phyloP scores from a whole-genome alignment of 2,329 filamentous ascomycete genomes.

The Beauveria sp. region DNA sequence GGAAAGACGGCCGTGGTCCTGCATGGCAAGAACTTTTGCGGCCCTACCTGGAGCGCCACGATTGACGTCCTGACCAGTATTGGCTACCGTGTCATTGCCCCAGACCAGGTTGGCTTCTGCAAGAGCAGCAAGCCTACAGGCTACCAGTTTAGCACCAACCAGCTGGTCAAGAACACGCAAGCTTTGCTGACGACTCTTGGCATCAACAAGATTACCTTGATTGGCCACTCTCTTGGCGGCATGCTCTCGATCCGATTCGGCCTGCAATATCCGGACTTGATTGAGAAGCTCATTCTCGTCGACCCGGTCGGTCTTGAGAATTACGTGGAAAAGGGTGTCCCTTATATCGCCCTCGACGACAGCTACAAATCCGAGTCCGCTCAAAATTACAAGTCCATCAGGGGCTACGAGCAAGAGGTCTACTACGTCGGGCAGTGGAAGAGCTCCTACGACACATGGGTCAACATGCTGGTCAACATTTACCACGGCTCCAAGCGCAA shows the following conservation, averaged over 20 bases:
- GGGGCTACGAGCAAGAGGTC: slow-evolving; percentile 37
- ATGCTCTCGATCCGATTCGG: slow-evolving; percentile 46
- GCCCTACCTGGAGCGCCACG: slow-evolving; percentile 43
- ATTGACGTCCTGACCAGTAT: slow-evolving; percentile 31
- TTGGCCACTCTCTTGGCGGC: slow-evolving; percentile 49
- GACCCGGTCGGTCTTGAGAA: slow-evolving; percentile 48
- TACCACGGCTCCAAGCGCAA: slow-evolving; percentile 37
- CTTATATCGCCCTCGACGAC: slow-evolving; percentile 36
- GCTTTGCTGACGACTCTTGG: slow-evolving; percentile 37
- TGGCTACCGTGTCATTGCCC: slow-evolving; percentile 45
- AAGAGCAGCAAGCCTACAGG: slow-evolving; percentile 43
- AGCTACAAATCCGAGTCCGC: slow-evolving; percentile 29
- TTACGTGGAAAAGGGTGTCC: slow-evolving; percentile 42
- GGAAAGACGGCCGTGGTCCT: slow-evolving; percentile 39
- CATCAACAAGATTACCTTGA: slow-evolving; percentile 36
- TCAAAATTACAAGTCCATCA: slow-evolving; percentile 37
- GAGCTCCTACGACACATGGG: slow-evolving; percentile 44
- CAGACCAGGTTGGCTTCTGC: slow-evolving; percentile 51
- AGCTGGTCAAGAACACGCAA: slow-evolving; percentile 43
- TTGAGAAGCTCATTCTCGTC: slow-evolving; percentile 38
- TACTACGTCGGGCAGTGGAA: slow-evolving; percentile 44
- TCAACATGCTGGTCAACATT: slow-evolving; percentile 45
- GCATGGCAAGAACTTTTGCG: slow-evolving; percentile 51
- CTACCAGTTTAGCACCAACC: slow-evolving; percentile 46
- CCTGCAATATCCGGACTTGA: slow-evolving; percentile 39